Percentiles rank a stretch among this genome's conserved stretches.
phyloP scores from a whole-genome alignment of 805 yeast genomes.

The Ogataea wickerhamii region DNA sequence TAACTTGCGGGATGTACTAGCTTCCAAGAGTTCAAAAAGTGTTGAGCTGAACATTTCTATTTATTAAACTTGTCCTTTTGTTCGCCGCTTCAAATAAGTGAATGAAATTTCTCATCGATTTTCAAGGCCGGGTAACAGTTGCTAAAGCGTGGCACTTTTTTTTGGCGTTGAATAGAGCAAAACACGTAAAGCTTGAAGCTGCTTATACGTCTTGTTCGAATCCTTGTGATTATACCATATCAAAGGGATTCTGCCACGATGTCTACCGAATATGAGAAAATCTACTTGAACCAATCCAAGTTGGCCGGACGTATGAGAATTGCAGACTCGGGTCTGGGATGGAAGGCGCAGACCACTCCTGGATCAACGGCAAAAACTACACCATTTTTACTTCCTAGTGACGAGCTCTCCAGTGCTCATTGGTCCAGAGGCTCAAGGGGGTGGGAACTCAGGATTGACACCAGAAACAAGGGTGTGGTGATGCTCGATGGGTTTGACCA shows the following conservation, averaged over 20 bases:
- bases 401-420: conserved; percentile 70
- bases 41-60: neutral
- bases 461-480: conserved; percentile 82
- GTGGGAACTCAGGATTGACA: conserved; percentile 82
- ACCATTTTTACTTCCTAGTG: conserved; percentile 87
- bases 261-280: conserved; percentile 76
- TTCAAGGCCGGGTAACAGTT: conserved; percentile 13
- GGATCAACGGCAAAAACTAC: conserved; percentile 49
- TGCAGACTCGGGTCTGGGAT: conserved; percentile 96
- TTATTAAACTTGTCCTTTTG: conserved; percentile 1
- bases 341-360: conserved; percentile 58
- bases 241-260: too few relatives aligned
- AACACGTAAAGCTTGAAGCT: neutral
- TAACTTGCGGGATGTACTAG: too few relatives aligned
- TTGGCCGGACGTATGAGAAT: conserved; percentile 86
- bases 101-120: conserved; percentile 1
- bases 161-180: neutral
- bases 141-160: neutral
- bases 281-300: conserved; percentile 83
- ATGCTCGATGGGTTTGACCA: conserved; percentile 89
- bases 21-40: too few relatives aligned
- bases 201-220: too few relatives aligned
- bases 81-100: neutral
- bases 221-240: too few relatives aligned
- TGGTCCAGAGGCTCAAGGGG: conserved; percentile 97